Evolutionary conservation across 2,329 filamentous ascomycete genomes (phyloP).

Genomic region (Ophiocordyceps camponoti-floridani): DNA sequence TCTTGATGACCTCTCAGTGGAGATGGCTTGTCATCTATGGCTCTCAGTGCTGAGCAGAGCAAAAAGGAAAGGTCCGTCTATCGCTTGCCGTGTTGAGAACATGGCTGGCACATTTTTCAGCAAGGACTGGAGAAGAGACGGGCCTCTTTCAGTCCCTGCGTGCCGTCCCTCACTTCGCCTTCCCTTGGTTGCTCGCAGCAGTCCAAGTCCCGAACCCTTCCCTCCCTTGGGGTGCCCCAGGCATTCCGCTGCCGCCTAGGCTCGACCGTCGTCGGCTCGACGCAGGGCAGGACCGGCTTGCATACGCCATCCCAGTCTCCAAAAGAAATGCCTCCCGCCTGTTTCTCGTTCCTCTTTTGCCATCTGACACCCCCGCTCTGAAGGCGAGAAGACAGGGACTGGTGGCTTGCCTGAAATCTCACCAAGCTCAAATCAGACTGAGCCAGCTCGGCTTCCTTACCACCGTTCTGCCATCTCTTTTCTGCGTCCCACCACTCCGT

Average conservation of each 20-base stretch:
- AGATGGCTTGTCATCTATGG: not conserved
- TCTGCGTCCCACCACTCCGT: constrained; percentile 4
- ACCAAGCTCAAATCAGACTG: constrained; percentile 7
- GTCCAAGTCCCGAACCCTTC: not conserved
- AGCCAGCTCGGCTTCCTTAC: constrained; percentile 4
- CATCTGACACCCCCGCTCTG: constrained; percentile 1
- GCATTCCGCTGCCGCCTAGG: constrained; percentile 1
- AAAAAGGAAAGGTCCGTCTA: constrained; percentile 1
- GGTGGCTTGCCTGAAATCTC: constrained; percentile 5
- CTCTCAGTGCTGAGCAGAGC: not conserved
- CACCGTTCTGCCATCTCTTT: not conserved
- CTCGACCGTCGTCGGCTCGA: constrained; percentile 6
- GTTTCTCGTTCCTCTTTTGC: constrained; percentile 9
- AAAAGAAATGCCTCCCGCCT: constrained; percentile 16
- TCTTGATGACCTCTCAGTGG: not conserved
- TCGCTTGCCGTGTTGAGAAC: constrained; percentile 1
- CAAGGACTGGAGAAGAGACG: not conserved
- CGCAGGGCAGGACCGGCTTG: constrained; percentile 13
- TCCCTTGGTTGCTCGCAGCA: constrained; percentile 1
- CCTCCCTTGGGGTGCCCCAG: constrained; percentile 2
- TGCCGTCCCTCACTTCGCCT: not conserved
- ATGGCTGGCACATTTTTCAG: not conserved
- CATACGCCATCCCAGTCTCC: constrained; percentile 12
- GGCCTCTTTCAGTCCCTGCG: constrained; percentile 1
- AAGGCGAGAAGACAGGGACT: not conserved